Evolutionary conservation across 2,329 filamentous ascomycete species (phyloP), one percentile per base, ranked within the genome.

Genomic region (Botrytis elliptica): DNA sequence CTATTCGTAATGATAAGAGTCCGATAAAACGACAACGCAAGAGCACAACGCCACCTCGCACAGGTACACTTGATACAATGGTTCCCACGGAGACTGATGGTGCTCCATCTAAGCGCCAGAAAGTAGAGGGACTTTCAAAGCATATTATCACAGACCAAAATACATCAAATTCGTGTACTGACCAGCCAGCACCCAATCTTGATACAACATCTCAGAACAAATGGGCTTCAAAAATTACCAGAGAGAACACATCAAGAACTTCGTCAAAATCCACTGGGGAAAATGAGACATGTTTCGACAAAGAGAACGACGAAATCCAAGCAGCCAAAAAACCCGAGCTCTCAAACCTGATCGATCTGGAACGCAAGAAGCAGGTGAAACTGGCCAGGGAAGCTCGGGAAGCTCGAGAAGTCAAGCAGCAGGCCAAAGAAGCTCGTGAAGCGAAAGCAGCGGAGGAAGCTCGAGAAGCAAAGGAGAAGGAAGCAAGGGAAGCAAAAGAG

Each of bases 21-120:
- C 82, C 87, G 10, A 80, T 84, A n/a, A 91, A 91, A 80, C 84
- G 89, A 60, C 87, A 88, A 77, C 85, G 89, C 42, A 84, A 85
- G 44, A 91, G 89, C 76, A 84, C 86, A 68, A 90, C 89, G 0
- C 89, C 89, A 2, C 87, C 89, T 42, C 82, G 83, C 44, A 77
- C 77, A 22, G 73, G 76, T 38, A 77, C 76, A 64, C 84, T 84
- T n/a, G 86, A 84, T 74, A 83, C 85, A 33, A 83, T 82, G 1
- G 66, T 73, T 38, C 87, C 89, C 22, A 89, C 87, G 77, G 88
- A 89, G 46, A 84, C 85, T 44, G 79, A 80, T 59, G 88, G 89
- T 71, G 84, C 79, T 14, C 85, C 88, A 25, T 75, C 83, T 29
- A 91, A 91, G 79, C 84, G 87, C 76, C 84, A 89, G 73, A 88